phyloP scores from a whole-genome alignment of 495 filamentous ascomycete species.

The Xylaria longipes region DNA sequence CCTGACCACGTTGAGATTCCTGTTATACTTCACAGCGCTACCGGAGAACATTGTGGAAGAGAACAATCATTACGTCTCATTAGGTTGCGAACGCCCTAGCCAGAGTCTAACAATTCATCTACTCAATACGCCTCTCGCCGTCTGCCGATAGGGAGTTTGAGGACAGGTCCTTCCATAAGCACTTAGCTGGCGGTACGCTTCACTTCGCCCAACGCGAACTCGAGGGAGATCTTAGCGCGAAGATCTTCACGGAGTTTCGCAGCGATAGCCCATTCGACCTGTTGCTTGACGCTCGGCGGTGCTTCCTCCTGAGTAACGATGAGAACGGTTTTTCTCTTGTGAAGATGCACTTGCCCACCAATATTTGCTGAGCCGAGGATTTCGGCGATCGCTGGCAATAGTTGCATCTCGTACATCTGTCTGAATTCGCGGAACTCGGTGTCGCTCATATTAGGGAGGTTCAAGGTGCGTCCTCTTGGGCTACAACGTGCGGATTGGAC shows the following conservation, averaged over 20 bases:
- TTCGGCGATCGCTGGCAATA: background rate
- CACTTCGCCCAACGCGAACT: background rate
- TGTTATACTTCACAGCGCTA: background rate
- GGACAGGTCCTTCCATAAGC: background rate
- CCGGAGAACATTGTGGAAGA: background rate
- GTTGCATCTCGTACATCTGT: background rate
- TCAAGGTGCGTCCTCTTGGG: background rate
- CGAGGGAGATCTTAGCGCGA: conserved; percentile 11
- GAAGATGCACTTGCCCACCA: conserved; percentile 7
- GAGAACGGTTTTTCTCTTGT: background rate
- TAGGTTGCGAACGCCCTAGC: background rate
- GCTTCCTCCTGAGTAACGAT: conserved; percentile 1
- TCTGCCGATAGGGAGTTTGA: background rate
- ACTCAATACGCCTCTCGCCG: background rate
- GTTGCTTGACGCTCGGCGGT: background rate
- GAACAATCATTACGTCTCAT: background rate
- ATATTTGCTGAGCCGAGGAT: conserved; percentile 18
- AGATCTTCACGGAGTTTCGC: background rate
- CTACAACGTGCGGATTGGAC: background rate
- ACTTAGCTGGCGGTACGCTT: background rate
- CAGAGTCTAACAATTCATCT: background rate
- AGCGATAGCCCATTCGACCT: background rate
- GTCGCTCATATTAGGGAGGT: background rate
- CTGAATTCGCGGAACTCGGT: conserved; percentile 9
- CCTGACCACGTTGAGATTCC: background rate